These are phyloP conservation scores for Naumovozyma dairenensis DNA, from an alignment of 805 yeast genomes.

Conservation along the genomic window DNA sequence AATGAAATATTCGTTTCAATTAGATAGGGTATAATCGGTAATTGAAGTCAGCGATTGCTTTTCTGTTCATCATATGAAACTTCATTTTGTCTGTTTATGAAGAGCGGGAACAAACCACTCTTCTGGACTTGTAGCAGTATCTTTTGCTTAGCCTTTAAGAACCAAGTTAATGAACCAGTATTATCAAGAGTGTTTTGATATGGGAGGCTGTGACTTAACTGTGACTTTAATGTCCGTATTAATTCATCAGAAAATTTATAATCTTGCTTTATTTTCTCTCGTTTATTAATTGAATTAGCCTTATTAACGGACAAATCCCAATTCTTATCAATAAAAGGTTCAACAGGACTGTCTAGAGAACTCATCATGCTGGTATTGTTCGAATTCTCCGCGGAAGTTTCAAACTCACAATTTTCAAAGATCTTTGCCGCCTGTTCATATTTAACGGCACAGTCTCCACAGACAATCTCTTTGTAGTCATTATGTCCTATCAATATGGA, in stretches of 20 bases:
- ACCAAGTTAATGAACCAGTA: slow-evolving; percentile 22
- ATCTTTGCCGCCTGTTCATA: slow-evolving; percentile 41
- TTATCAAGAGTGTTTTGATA: slow-evolving; percentile 1
- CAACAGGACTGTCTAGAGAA: slow-evolving; percentile 9
- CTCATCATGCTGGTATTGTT: slow-evolving; percentile 6
- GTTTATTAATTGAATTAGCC: slow-evolving; percentile 1
- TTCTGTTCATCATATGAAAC: no score
- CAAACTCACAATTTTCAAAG: slow-evolving; percentile 33
- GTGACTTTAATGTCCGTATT: slow-evolving; percentile 26
- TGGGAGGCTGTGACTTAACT: slow-evolving; percentile 10
- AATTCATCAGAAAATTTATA: slow-evolving; percentile 28
- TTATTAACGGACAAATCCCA: slow-evolving; percentile 3
- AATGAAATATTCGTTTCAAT: no score
- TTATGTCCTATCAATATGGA: slow-evolving; percentile 11
- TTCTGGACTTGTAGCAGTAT: slow-evolving; percentile 45
- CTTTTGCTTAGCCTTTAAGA: slow-evolving; percentile 32
- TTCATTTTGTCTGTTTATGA: no score
- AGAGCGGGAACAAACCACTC: slow-evolving; percentile 34
- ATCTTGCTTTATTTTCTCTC: slow-evolving; percentile 1
- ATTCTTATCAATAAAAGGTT: no score
- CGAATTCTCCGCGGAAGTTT: slow-evolving; percentile 18
- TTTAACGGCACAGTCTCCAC: slow-evolving; percentile 50
- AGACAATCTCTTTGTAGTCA: slow-evolving; percentile 45
- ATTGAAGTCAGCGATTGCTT: no score
- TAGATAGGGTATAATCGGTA: no score